Percentiles rank a stretch among this genome's conserved stretches.
phyloP scores from a whole-genome alignment of 148 eudicot genomes.

The Vaccinium myrtillus region DNA sequence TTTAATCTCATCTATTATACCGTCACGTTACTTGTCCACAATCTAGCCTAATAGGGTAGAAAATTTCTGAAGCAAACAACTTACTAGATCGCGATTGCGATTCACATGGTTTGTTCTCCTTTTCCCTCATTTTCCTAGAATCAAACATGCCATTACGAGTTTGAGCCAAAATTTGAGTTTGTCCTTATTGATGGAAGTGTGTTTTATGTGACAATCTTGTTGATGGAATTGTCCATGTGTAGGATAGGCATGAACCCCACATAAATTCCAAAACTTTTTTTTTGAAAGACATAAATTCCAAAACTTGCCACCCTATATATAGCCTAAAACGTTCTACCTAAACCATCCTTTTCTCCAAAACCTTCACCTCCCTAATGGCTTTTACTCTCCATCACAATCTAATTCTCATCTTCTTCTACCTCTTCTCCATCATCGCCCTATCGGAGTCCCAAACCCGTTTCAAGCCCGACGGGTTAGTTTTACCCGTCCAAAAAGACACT shows the following conservation, averaged over 20 bases:
- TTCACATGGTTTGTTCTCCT: neutral
- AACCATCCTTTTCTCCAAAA: neutral
- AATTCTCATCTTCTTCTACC: slow-evolving; percentile 12
- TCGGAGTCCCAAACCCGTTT: slow-evolving; percentile 6
- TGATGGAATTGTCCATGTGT: neutral
- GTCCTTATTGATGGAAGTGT: neutral
- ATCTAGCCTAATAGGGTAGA: neutral
- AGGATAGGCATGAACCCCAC: neutral
- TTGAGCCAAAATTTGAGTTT: neutral
- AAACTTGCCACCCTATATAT: neutral
- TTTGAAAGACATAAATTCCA: neutral
- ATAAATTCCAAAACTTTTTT: slow-evolving; percentile 5
- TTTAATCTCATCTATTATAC: too few relatives aligned
- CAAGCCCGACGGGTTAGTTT: slow-evolving; percentile 28
- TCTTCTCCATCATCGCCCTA: neutral
- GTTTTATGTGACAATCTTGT: neutral
- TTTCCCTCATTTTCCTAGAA: neutral
- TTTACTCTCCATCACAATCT: neutral
- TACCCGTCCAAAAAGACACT: slow-evolving; percentile 43
- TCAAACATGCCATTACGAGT: neutral
- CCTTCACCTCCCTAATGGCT: slow-evolving; percentile 15
- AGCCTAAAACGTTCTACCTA: neutral
- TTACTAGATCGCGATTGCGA: neutral
- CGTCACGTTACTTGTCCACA: too few relatives aligned
- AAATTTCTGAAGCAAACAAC: neutral